Base-by-base conservation (phyloP, 148 eudicot species). In the Selenicereus undatus region DNA sequence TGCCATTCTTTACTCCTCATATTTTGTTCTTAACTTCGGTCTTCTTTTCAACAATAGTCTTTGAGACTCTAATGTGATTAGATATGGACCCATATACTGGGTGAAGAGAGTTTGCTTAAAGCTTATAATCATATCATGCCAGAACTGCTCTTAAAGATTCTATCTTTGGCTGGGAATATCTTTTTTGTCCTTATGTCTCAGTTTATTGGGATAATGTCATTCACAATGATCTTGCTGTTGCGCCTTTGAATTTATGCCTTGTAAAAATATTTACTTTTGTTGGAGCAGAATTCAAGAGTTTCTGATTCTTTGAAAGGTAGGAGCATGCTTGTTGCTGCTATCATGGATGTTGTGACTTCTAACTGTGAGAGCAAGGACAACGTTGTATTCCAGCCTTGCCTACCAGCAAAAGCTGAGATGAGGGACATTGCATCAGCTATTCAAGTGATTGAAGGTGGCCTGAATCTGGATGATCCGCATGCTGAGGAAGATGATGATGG, bases 291-390 rank as follows among this genome's bases (percentile, higher is more conserved):
- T 86, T 81, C 91, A 81, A 88, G 94, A 83, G 76, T 87, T 90
- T 91, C 88, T 87, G 94, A 94, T 90, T 91, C 95, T 87, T 89
- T 91, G 89, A 92, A 90, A 88, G 99, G 99, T 82, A 92, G 97
- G 88, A 96, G 99, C 91, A 96, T 96, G 99, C 99, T 96, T 84
- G 93, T 96, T 79, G 94, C 99, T 64, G 98, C 99, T 81, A 89
- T 96, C 75, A 94, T 96, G 99, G 99, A 96, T 89, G 89, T 96
- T 60, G 92, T 96, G 80, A 96, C 99, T 78, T 92, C 99, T 82
- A 88, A 88, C 80, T 92, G 97, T 80, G 93, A 91, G 68, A 89
- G 89, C 80, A 84, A 87, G 78, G 93, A 88, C 83, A 90, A 86
- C 54, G 82, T 83, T 62, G 81, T 76, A 13, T 82, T 88, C 72